Evolutionary conservation across 345 rosid species (phyloP).

Genomic region (Angophora floribunda): DNA sequence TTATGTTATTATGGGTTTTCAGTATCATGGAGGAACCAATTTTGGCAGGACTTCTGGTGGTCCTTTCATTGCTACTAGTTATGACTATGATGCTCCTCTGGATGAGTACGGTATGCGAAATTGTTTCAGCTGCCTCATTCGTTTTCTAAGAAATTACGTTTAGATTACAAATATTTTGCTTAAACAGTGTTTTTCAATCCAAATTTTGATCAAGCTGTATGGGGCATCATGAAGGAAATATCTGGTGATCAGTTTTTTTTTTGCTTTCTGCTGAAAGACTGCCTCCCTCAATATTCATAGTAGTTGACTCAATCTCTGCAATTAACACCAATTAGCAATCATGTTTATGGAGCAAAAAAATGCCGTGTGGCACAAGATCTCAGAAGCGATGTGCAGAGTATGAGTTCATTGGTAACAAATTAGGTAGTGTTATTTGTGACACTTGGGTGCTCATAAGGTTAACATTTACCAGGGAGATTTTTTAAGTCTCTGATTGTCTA

Average conservation of each 20-base stretch:
- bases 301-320: neutral
- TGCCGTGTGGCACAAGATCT: neutral
- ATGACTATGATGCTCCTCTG: constrained; percentile 97
- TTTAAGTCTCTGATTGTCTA: neutral
- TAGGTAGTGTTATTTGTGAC: neutral
- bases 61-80: constrained; percentile 97
- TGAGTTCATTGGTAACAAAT: neutral
- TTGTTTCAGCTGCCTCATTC: neutral
- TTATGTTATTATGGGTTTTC: neutral
- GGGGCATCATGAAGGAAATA: neutral
- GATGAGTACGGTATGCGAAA: constrained; percentile 80
- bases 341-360: neutral
- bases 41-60: constrained; percentile 99
- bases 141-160: neutral
- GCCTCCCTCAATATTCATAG: neutral
- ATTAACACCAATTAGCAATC: neutral
- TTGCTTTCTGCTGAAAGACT: neutral
- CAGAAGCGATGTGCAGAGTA: neutral
- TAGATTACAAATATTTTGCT: neutral
- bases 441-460: neutral
- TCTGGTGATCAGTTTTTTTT: neutral
- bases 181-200: neutral
- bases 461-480: neutral
- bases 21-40: constrained; percentile 99
- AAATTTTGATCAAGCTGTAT: neutral